Base-by-base conservation (phyloP, 2,329 filamentous ascomycete species). In the Penicillium sp. region DNA sequence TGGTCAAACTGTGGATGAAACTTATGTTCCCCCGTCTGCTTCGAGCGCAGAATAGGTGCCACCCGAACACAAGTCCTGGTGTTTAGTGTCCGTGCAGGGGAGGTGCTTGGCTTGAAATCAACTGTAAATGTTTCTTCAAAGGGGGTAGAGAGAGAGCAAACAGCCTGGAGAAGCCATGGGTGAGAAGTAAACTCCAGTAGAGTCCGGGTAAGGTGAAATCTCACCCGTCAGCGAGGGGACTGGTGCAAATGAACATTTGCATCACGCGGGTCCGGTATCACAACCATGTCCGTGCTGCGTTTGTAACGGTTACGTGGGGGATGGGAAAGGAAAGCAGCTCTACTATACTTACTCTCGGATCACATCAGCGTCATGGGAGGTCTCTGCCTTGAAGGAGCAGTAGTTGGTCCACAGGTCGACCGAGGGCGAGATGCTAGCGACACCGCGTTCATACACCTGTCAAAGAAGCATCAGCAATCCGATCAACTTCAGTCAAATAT, bases 331-430 rank as follows among this genome's bases (percentile, higher is more conserved):
- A 83, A 83, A 83, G 66, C 66, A 70, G 67, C 77, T 76, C 75
- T 73, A 71, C 67, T 72, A 75, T 46, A 97, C 93, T 97, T 95
- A 98, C 93, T 97, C 93, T 95, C 93, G 85, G 75, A 96, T 94
- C 72, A 94, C 80, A 68, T 94, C 87, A 63, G 88, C 81, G 68
- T 95, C 89, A 74, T 98, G 93, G 61, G 87, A 93, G 51, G 93
- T 97, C 69, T 97, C 89, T 75, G 93, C 89, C 72, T 97, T 97
- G 81, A 97, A 97, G 63, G 84, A 81, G 75, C 91, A 97, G 75
- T 96, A 98, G 64, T 95, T 90, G 46, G 88, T 87, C 93, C 93
- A 98, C 52, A 98, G 77, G 68, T 98, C 93, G 63, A 96, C 90
- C 32, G 91, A 97, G 65, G 87, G 88, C 49, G 86, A 85, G 64